These are phyloP conservation scores for Fremontodendron californicum DNA, from an alignment of 345 rosid species.

Conservation along the genomic window DNA sequence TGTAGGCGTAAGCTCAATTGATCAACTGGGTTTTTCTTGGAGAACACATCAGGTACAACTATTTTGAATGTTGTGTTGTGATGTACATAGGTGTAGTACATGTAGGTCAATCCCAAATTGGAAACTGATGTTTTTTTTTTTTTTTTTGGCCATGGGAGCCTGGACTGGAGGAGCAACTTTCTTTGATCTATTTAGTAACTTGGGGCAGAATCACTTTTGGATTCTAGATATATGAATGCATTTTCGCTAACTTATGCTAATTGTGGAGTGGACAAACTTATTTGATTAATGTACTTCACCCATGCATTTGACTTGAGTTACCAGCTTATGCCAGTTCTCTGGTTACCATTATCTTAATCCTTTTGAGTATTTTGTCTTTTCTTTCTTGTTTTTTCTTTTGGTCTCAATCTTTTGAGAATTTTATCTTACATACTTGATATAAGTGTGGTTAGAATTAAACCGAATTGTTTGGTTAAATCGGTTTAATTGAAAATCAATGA, in stretches of 20 bases:
- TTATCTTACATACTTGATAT: not conserved
- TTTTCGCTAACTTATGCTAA: not conserved
- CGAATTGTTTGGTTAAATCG: no score
- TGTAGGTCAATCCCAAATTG: not conserved
- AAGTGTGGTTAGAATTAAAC: no score
- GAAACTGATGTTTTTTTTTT: not conserved
- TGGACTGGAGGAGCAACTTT: not conserved
- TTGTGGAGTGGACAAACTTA: not conserved
- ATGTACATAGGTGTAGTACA: not conserved
- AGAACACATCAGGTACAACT: not conserved
- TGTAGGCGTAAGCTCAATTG: slow-evolving; percentile 47
- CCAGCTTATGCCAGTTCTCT: not conserved
- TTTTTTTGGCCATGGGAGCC: not conserved
- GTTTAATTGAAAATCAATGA: no score
- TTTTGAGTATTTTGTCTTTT: not conserved
- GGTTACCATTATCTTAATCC: not conserved
- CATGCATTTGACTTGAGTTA: not conserved
- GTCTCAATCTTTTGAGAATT: not conserved
- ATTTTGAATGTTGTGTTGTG: not conserved
- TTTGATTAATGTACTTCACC: not conserved
- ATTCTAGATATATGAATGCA: not conserved
- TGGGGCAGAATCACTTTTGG: not conserved
- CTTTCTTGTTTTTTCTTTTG: not conserved
- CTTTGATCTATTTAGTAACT: not conserved
- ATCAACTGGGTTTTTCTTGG: not conserved